Base-by-base conservation (phyloP, 2,329 filamentous ascomycete species). In the Venturia nashicola region DNA sequence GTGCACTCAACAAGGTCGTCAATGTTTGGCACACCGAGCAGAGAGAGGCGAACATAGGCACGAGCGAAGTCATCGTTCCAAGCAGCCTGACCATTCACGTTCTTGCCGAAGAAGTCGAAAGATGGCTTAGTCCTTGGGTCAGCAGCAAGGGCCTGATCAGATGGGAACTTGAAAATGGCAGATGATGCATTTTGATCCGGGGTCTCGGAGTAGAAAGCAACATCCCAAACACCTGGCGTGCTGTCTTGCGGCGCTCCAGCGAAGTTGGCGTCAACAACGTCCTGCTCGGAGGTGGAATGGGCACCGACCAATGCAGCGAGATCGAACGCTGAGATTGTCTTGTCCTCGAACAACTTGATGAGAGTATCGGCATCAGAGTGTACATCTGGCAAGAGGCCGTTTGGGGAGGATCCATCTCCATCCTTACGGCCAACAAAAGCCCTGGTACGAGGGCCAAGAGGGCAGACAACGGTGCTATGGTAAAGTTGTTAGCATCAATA, bases 281-380 rank as follows among this genome's bases (percentile, higher is more conserved):
- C 75, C 67, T 83, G 81, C 51, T 63, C 51, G 46, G 78, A 77
- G 9, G 77, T 73, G 3, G 78, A 78, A 69, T 84, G 82, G 0
- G 82, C 82, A 63, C 82, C 82, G 2, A 84, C 68, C 1, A 84
- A 76, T 1, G 82, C 81, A 2, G 80, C 77, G 3, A 84, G 75
- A 62, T 82, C 82, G 39, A 71, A 71, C 1, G 79, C 71, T 8
- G 71, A 72, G 71, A 84, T 79, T 3, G 80, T 80, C 71, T 83
- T 83, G 66, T 76, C 76, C 42, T 68, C 66, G 70, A 83, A 83
- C 8, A 82, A 73, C 3, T 72, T 67, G 63, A 82, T 75, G 48
- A 83, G 72, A 16, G 70, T 72, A 39, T 77, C 72, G 27, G 78
- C 77, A 42, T 36, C 36, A 16, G 72, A 65, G 59, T 75, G 73